Evolutionary conservation across 345 rosid species (phyloP), one percentile per base, ranked within the genome.

Genomic region (Hibiscus tridactylites): DNA sequence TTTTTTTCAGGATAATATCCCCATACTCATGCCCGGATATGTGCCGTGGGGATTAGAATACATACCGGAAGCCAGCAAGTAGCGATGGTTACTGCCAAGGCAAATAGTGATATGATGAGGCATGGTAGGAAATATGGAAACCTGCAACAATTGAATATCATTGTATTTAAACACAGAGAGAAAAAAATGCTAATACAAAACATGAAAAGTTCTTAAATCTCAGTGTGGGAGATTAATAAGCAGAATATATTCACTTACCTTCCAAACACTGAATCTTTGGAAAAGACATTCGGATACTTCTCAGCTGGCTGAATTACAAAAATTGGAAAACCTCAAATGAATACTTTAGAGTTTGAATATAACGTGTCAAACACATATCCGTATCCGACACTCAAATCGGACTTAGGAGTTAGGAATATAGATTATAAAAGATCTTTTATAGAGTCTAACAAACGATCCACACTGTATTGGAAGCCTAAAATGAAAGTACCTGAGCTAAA

Each of bases 51-150:
- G 13, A 10, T 42, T 37, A 50, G 44, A 33, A 64, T 64, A 75
- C 39, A 5, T 89, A 93, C 96, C 82, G 94, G 97, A 78, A 93
- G 88, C 96, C 96, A 79, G 73, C 61, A 80, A 66, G 83, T 33
- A 29, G 82, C 74, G 5, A 93, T 74, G 2, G 86, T 71, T 42
- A 89, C 91, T 65, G 63, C 85, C 28, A 91, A 68, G 47, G 98
- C 91, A 59, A 93, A 88, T 17, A 78, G 0, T 8, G 93, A 88
- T 78, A 85, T 93, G 62, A 21, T 73, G 12, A 88, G 74, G 80
- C 88, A 87, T 4, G 98, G 98, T 77, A 92, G 76, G 71, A 92
- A 87, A 80, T 84, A 92, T 7, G 96, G 96, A 78, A 90, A 92
- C 72, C 98, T 90, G 86, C 90, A 84, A 54, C 12, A 42, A 54